Conservation (phyloP, 306 rosid genomes). For the Elaeagnus macrophylla region DNA sequence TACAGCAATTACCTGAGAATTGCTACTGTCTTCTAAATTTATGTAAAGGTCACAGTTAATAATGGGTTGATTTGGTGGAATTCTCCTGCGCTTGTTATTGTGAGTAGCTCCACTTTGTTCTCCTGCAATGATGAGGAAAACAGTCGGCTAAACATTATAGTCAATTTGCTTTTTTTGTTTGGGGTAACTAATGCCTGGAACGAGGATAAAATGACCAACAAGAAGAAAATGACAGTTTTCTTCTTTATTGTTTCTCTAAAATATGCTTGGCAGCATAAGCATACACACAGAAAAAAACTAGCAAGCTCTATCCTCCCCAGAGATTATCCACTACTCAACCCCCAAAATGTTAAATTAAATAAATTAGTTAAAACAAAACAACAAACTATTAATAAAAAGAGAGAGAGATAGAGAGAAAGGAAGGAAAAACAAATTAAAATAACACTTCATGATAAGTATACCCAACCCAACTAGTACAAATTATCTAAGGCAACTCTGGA, state of each 20-base stretch:
- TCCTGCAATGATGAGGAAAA: constrained; percentile 38
- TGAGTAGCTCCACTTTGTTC: constrained; percentile 30
- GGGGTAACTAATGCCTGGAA: too few species aligned
- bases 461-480: background rate
- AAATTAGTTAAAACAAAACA: too few species aligned
- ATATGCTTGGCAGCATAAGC: too few species aligned
- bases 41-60: constrained; percentile 28
- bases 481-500: constrained; percentile 3
- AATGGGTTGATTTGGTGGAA: constrained; percentile 26
- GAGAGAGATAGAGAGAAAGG: background rate
- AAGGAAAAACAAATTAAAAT: background rate
- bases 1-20: constrained; percentile 17
- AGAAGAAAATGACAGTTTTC: too few species aligned
- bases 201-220: too few species aligned
- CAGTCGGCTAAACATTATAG: background rate
- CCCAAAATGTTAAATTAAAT: too few species aligned
- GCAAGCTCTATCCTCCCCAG: too few species aligned
- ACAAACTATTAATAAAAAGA: background rate
- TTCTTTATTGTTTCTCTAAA: too few species aligned
- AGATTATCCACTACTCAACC: too few species aligned
- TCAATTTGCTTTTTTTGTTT: background rate
- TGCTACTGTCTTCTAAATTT: constrained; percentile 17
- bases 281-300: background rate
- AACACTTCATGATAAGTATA: background rate
- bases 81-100: constrained; percentile 32